A percentile compares a stretch with the other conserved stretches of the same genome.
These are phyloP conservation scores for Chlamydomonas incerta DNA, from an alignment of 139 green algal genomes.

Conservation along the genomic window DNA sequence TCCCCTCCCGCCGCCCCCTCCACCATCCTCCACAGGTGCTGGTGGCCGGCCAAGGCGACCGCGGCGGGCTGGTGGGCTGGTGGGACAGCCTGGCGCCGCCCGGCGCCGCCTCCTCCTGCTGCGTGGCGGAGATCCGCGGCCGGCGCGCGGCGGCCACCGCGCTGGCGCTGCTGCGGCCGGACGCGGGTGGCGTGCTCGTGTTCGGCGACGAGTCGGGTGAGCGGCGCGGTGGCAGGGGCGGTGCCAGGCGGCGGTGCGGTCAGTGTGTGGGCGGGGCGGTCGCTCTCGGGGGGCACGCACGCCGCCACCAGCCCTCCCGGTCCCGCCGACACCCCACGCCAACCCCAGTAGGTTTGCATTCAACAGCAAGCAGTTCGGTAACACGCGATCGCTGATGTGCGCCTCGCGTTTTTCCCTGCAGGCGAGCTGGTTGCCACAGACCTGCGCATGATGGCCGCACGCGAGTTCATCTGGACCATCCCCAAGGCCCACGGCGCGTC, in stretches of 20 bases:
- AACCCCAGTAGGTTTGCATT: too few species aligned
- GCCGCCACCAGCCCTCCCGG: too few species aligned
- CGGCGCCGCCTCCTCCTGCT: conserved; percentile 8
- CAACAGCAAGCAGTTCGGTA: too few species aligned
- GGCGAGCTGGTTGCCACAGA: conserved; percentile 66
- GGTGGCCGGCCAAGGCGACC: conserved; percentile 66
- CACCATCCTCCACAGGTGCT: conserved; percentile 21
- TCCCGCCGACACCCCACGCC: too few species aligned
- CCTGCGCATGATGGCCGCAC: conserved; percentile 72
- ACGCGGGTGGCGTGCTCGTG: conserved; percentile 70
- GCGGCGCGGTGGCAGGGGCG: not conserved
- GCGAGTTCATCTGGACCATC: conserved; percentile 27
- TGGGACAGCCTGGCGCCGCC: conserved; percentile 74
- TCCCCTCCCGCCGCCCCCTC: too few species aligned
- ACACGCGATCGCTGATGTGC: too few species aligned
- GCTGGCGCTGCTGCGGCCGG: conserved; percentile 46
- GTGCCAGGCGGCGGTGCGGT: too few species aligned
- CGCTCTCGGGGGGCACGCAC: too few species aligned
- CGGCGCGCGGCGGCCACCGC: conserved; percentile 30
- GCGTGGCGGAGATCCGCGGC: conserved; percentile 63
- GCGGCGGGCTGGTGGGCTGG: conserved; percentile 67
- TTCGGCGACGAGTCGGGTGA: conserved; percentile 71
- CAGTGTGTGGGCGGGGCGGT: too few species aligned
- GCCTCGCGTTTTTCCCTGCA: not conserved
- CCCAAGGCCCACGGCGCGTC: not conserved